These are phyloP conservation scores for Prunus kanzakura DNA, from an alignment of 306 rosid species.

Conservation along the genomic window DNA sequence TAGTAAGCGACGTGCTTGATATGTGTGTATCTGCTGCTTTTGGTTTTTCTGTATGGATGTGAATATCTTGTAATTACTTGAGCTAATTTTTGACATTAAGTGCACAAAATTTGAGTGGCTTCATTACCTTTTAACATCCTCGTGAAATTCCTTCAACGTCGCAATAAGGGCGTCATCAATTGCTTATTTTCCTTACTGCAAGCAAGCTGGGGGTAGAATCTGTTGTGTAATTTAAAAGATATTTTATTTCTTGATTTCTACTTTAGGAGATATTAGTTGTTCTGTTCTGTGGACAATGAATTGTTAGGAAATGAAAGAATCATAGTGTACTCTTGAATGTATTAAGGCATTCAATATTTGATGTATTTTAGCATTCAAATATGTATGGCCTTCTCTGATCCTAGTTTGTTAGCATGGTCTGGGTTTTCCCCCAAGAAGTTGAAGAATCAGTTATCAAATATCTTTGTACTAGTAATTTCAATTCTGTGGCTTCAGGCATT, in stretches of 20 bases:
- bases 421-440: no score
- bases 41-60: neutral
- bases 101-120: conserved; percentile 24
- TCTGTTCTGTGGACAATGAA: conserved; percentile 4
- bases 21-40: neutral
- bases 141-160: conserved; percentile 36
- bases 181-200: conserved; percentile 40
- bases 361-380: neutral
- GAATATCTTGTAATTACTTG: neutral
- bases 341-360: neutral
- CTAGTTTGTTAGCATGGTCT: no score
- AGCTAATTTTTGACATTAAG: neutral
- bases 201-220: conserved; percentile 18
- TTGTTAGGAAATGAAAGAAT: conserved; percentile 25
- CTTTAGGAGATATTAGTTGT: conserved; percentile 15
- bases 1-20: conserved; percentile 38
- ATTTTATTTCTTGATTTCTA: conserved; percentile 16
- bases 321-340: conserved; percentile 17
- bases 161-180: conserved; percentile 37
- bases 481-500: no score
- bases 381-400: neutral
- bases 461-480: no score
- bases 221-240: no score
- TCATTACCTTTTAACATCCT: conserved; percentile 31
- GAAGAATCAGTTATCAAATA: no score